Conservation (phyloP, 2,329 filamentous ascomycete species). For the Paecilomyces formosus region DNA sequence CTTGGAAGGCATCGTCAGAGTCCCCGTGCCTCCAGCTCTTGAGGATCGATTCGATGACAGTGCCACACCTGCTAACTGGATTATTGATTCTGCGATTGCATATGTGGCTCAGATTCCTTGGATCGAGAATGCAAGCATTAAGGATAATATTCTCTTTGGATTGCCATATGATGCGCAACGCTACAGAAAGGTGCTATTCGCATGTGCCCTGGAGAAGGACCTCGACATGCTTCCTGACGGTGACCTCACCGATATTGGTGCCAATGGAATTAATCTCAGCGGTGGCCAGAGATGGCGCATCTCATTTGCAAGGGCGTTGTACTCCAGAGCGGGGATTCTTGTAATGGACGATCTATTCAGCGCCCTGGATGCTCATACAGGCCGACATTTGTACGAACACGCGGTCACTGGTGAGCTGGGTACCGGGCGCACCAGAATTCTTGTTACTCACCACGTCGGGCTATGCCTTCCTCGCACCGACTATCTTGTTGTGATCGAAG, state of each 20-base stretch:
- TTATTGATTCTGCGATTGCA: conserved; percentile 60
- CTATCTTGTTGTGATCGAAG: conserved; percentile 65
- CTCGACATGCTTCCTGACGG: conserved; percentile 69
- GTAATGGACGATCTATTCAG: conserved; percentile 80
- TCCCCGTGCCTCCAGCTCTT: conserved; percentile 41
- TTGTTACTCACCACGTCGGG: conserved; percentile 74
- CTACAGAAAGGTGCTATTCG: conserved; percentile 62
- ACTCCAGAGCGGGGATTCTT: conserved; percentile 68
- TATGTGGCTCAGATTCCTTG: conserved; percentile 75
- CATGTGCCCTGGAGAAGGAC: conserved; percentile 69
- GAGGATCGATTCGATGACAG: conserved; percentile 54
- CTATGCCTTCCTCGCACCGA: conserved; percentile 64
- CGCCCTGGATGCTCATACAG: conserved; percentile 72
- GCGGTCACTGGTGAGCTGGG: conserved; percentile 66
- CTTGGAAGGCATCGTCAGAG: conserved; percentile 53
- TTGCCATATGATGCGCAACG: conserved; percentile 61
- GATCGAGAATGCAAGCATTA: conserved; percentile 76
- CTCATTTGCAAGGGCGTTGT: conserved; percentile 70
- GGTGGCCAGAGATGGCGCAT: conserved; percentile 80
- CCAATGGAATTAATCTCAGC: conserved; percentile 76
- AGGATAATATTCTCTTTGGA: conserved; percentile 72
- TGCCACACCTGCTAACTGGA: conserved; percentile 58
- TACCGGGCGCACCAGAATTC: conserved; percentile 61
- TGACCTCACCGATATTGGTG: conserved; percentile 72
- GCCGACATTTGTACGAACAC: conserved; percentile 69